Base-by-base conservation (phyloP, 495 filamentous ascomycete genomes). In the Aspergillus campestris region DNA sequence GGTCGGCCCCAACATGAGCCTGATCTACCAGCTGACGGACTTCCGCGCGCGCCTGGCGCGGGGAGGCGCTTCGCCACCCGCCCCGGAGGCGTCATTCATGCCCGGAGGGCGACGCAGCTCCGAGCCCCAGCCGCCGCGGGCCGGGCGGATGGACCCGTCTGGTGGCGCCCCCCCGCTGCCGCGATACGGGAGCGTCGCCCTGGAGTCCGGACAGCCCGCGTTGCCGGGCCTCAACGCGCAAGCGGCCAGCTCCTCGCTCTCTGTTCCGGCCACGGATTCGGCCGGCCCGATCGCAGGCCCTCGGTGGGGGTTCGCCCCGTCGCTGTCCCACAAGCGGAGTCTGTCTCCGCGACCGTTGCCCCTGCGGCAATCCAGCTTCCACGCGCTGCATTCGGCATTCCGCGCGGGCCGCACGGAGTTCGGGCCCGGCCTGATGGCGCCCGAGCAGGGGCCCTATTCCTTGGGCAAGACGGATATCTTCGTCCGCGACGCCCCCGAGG, bases 1-100 rank as follows among this genome's bases (percentile, higher is more conserved):
- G 92, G 94, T 98, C 43, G 90, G 89, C 10, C 92, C 92, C 1
- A 98, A 98, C 59, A 98, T 98, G 92, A 89, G 86, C 51, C 71
- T 98, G 32, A 95, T 98, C 63, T 97, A 96, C 67, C 91, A 92
- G 62, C 72, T 98, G 40, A 91, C 94, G 33, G 92, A 98, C 58
- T 98, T 95, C 65, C 51, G 69, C 30, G 57, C 62, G 31, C 61
- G 61, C 29, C 43, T 74, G 53, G 45, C 61, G 34, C 67, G 66
- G 46, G 75, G 74, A 47, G 66, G 64, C 31, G 62, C 71, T 12
- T 71, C 68, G 29, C 58, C 61, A 40, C 58, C 62, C 13, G 47
- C 60, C 15, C 57, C 64, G 18, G 56, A 58, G 14, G 60, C 69
- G 42, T 68, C 64, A 66, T 66, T 65, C 51, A 49, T 56, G 1